These are phyloP conservation scores for Tolypocladium guangdongense DNA, from an alignment of 2,329 filamentous ascomycete genomes.

Conservation along the genomic window DNA sequence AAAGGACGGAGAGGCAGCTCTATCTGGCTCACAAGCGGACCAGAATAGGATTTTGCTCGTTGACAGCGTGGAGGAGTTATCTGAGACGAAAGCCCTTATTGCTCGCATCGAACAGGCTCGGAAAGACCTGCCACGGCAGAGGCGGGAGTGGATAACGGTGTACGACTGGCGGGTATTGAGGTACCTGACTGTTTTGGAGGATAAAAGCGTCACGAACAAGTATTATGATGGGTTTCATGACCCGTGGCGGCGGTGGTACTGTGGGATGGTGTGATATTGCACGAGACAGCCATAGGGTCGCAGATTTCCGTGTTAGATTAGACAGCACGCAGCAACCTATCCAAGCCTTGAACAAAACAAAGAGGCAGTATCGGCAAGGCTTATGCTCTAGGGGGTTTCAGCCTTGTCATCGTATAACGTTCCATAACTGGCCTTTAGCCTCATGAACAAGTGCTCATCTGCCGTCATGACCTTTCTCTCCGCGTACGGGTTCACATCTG, in stretches of 20 bases:
- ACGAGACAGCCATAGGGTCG: neutral
- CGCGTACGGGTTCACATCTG: constrained; percentile 34
- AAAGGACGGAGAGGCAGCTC: constrained; percentile 3
- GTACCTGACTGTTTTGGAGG: constrained; percentile 28
- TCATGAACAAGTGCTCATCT: constrained; percentile 51
- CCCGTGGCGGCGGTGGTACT: constrained; percentile 33
- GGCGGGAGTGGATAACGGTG: constrained; percentile 27
- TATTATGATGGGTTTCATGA: constrained; percentile 24
- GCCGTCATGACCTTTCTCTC: constrained; percentile 49
- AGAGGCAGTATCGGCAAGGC: neutral
- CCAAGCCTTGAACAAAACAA: neutral
- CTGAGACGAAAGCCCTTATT: constrained; percentile 22
- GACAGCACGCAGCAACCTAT: no score
- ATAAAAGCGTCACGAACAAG: constrained; percentile 15
- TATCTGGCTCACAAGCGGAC: neutral
- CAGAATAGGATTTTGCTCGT: constrained; percentile 28
- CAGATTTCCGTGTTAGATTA: neutral
- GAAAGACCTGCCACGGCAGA: constrained; percentile 13
- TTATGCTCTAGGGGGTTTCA: neutral
- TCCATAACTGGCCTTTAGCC: constrained; percentile 48
- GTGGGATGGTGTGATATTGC: constrained; percentile 25
- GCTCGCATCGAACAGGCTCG: constrained; percentile 18
- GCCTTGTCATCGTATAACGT: constrained; percentile 35
- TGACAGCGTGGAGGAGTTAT: constrained; percentile 22
- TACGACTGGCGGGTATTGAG: constrained; percentile 37